These are phyloP conservation scores for Raphanus hybrid DNA, from an alignment of 441 rosid genomes.

Conservation along the genomic window DNA sequence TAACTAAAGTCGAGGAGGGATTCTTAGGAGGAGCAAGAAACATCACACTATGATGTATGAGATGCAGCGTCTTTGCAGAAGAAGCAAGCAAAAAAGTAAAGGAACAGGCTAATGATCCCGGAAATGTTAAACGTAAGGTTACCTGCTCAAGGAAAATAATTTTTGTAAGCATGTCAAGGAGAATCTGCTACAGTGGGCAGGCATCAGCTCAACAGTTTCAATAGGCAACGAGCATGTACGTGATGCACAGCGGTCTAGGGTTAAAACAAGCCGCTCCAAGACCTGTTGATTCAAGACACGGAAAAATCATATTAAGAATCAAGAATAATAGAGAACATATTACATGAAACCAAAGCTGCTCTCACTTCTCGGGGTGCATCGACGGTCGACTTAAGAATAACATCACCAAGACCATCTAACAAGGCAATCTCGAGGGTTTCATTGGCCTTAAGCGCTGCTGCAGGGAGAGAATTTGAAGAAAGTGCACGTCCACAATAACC, in stretches of 20 bases:
- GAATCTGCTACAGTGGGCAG: conserved; percentile 89
- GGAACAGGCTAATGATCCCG: neutral
- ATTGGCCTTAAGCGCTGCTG: conserved; percentile 61
- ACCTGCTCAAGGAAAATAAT: conserved; percentile 92
- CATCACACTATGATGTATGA: conserved; percentile 10
- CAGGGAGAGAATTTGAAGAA: conserved; percentile 76
- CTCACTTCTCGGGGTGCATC: conserved; percentile 87
- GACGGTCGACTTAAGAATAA: conserved; percentile 69
- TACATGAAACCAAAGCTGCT: conserved; percentile 40
- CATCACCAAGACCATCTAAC: conserved; percentile 78
- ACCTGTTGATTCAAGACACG: conserved; percentile 49
- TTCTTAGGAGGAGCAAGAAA: conserved; percentile 7
- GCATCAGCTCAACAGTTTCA: conserved; percentile 97
- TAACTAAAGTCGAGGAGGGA: neutral
- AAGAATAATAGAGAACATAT: conserved; percentile 8
- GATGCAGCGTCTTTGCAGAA: conserved; percentile 4
- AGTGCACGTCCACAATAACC: conserved; percentile 98
- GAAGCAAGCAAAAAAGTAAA: conserved; percentile 17
- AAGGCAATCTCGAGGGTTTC: conserved; percentile 89
- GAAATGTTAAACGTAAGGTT: neutral
- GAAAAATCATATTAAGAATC: no score
- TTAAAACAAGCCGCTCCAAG: conserved; percentile 80
- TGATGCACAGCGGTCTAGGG: conserved; percentile 96
- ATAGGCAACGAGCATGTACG: conserved; percentile 95
- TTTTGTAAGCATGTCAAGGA: conserved; percentile 88